These are phyloP conservation scores for Patellaria atrata DNA, from an alignment of 495 filamentous ascomycete species.

Conservation along the genomic window DNA sequence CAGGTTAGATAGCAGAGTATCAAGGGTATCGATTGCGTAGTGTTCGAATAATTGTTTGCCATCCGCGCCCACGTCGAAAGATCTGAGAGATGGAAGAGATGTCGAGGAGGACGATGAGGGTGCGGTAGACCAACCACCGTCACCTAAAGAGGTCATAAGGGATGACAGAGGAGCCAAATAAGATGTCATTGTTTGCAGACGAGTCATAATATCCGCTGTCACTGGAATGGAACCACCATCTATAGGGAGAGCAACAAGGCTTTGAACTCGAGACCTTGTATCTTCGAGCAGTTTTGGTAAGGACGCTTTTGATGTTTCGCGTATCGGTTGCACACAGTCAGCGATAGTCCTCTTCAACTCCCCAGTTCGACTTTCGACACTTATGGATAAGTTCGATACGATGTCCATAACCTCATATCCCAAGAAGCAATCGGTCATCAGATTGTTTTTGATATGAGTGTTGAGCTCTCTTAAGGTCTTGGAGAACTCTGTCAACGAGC, in stretches of 20 bases:
- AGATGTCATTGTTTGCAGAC: constrained; percentile 70
- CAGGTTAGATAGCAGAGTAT: constrained; percentile 60
- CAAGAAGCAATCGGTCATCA: constrained; percentile 87
- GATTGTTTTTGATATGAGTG: constrained; percentile 67
- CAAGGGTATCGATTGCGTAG: constrained; percentile 75
- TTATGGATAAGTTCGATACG: constrained; percentile 63
- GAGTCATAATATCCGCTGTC: constrained; percentile 71
- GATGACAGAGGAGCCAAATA: constrained; percentile 79
- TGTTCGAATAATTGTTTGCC: constrained; percentile 76
- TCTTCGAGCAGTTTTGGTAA: constrained; percentile 77
- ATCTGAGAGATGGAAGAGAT: constrained; percentile 54
- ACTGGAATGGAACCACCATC: constrained; percentile 71
- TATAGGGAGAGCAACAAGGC: constrained; percentile 48
- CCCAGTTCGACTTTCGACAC: constrained; percentile 66
- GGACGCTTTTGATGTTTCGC: constrained; percentile 81
- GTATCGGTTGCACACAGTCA: constrained; percentile 74
- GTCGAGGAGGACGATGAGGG: constrained; percentile 35
- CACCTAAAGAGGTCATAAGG: constrained; percentile 80
- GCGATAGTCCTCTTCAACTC: constrained; percentile 73
- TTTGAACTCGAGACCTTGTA: constrained; percentile 51
- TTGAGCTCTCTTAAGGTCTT: constrained; percentile 83
- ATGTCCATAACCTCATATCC: constrained; percentile 94
- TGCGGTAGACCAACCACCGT: constrained; percentile 68
- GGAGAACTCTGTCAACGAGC: constrained; percentile 63
- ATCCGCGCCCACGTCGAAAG: constrained; percentile 82